Base-by-base conservation (phyloP, 345 rosid genomes). In the Sisymbrium irio region DNA sequence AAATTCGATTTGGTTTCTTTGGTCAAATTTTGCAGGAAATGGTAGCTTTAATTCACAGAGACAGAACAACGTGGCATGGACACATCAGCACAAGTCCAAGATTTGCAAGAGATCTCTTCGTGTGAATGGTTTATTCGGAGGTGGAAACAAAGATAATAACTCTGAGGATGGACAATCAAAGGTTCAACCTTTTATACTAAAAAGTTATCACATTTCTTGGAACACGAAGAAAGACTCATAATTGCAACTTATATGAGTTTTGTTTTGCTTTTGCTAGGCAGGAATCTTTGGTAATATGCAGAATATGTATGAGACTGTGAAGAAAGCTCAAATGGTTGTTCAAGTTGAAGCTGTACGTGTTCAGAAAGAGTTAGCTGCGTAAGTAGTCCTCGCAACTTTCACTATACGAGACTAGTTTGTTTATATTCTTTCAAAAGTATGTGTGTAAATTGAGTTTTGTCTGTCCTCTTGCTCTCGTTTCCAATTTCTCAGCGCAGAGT, bases 301-400 rank as follows among this genome's bases (percentile, higher is more conserved):
- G 77, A 93, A 89, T 78, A 81, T 93, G 67, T 93, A 84, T 60
- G 98, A 91, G 61, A 90, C 96, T 2, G 97, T 91, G 69, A 93
- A 93, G 78, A 93, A 93, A 80, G 97, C 98, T n/a, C 96, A 93
- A 81, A 90, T 85, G 92, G 96, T 93, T 65, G 98, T 93, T 83
- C 97, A 90, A 83, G 97, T 91, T 12, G 98, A 90, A 75, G 97
- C 97, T 44, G 98, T 93, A 14, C 82, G 86, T 17, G 97, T 93
- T 53, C 98, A 91, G 67, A 93, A 93, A 57, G 97, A 89, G 82
- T 88, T 93, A 69, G 97, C 97, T 55, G 89, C 22, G 94, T 91
- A 88, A 77, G 89, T 65, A n/a, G n/a, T n/a, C n/a, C 44, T 35
- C 49, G 39, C 41, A 37, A 1, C 3, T 72, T 17, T 58, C 18